A percentile compares a stretch with the other conserved stretches of the same genome.
These are phyloP conservation scores for Pyrenula massariospora DNA, from an alignment of 495 filamentous ascomycete species.

Conservation along the genomic window DNA sequence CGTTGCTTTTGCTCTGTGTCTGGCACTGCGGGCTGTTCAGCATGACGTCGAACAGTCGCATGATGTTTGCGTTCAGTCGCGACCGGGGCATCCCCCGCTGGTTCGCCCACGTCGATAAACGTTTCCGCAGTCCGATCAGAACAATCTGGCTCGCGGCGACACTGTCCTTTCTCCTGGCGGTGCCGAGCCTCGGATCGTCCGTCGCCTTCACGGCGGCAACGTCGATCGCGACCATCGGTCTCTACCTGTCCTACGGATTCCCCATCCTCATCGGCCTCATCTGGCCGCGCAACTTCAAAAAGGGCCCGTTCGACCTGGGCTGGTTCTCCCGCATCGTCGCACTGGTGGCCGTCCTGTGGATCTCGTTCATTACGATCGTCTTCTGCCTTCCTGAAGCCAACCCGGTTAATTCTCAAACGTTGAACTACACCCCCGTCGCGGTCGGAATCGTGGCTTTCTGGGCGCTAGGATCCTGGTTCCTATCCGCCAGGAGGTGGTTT, in stretches of 20 bases:
- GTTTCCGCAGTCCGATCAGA: conserved; percentile 22
- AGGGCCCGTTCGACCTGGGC: conserved; percentile 47
- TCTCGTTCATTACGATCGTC: conserved; percentile 42
- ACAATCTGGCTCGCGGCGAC: conserved; percentile 46
- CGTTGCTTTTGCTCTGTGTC: conserved; percentile 46
- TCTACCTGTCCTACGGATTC: conserved; percentile 54
- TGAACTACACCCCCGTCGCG: conserved; percentile 57
- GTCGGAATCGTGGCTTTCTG: conserved; percentile 45
- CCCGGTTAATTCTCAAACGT: conserved; percentile 43
- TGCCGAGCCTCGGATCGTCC: conserved; percentile 46
- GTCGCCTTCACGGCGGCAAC: conserved; percentile 53
- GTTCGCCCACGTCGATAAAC: conserved; percentile 19
- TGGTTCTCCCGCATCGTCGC: conserved; percentile 40
- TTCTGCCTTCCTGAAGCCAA: conserved; percentile 54
- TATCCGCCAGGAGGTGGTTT: conserved; percentile 46
- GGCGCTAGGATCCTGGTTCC: conserved; percentile 26
- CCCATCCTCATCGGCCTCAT: conserved; percentile 48
- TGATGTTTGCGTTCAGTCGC: conserved; percentile 52
- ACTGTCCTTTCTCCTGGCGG: conserved; percentile 44
- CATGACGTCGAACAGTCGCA: conserved; percentile 47
- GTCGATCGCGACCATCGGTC: conserved; percentile 50
- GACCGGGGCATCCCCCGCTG: conserved; percentile 32
- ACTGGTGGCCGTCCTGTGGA: conserved; percentile 37
- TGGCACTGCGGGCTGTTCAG: conserved; percentile 51
- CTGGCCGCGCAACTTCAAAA: conserved; percentile 28